These are phyloP conservation scores for Cadophora luteo-olivacea DNA, from an alignment of 2,329 filamentous ascomycete species.

Conservation along the genomic window DNA sequence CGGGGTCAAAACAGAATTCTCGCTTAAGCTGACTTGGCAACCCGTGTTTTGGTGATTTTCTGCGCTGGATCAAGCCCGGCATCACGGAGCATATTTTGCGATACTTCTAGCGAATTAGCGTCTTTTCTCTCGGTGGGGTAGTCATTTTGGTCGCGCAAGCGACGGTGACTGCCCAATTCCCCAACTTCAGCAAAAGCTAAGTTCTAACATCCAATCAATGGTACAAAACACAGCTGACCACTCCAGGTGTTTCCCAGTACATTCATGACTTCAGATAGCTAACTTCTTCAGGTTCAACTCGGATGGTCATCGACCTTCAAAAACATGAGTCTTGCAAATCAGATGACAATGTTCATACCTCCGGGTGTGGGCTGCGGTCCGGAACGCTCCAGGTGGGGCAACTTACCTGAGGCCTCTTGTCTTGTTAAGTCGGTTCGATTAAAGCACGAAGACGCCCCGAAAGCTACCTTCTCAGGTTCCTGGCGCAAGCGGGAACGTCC, in stretches of 20 bases:
- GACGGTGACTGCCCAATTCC: background rate
- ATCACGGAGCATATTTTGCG: no score
- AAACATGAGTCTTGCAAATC: background rate
- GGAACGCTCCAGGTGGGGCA: background rate
- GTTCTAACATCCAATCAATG: background rate
- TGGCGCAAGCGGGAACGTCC: background rate
- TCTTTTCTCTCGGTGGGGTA: background rate
- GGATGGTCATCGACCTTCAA: constrained; percentile 11
- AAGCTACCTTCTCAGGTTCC: constrained; percentile 2
- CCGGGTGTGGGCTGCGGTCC: background rate
- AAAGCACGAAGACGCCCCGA: background rate
- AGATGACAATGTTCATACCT: background rate
- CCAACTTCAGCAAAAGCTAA: constrained; percentile 6
- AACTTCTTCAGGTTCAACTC: background rate
- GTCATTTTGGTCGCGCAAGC: background rate
- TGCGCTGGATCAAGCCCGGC: no score
- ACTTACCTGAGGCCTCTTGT: background rate
- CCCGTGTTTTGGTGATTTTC: no score
- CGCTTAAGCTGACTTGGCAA: no score
- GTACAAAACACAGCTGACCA: background rate
- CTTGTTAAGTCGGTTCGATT: constrained; percentile 1
- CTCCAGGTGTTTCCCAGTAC: background rate
- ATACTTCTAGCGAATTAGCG: background rate
- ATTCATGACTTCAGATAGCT: background rate
- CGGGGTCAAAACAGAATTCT: no score